Evolutionary conservation across 768 basidiomycete genomes (phyloP).

Genomic region (Plicaturopsis crispa): DNA sequence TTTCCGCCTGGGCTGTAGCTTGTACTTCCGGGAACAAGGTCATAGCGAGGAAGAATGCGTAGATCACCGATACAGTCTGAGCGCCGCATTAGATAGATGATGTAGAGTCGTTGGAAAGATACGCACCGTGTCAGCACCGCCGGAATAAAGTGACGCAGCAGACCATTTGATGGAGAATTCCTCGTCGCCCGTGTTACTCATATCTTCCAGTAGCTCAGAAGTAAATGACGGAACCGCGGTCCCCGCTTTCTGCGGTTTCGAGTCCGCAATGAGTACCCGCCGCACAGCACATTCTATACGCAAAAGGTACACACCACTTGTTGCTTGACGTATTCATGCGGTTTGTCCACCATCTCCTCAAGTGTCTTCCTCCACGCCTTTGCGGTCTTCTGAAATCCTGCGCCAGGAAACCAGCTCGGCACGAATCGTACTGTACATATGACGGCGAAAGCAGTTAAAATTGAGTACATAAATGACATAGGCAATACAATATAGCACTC

Average conservation of each 20-base stretch:
- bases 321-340: slow-evolving; percentile 34
- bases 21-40: slow-evolving; percentile 18
- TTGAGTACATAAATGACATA: neutral
- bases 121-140: slow-evolving; percentile 34
- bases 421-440: slow-evolving; percentile 29
- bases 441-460: neutral
- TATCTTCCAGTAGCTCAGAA: slow-evolving; percentile 31
- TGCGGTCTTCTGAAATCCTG: slow-evolving; percentile 36
- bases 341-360: slow-evolving; percentile 36
- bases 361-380: slow-evolving; percentile 28
- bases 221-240: slow-evolving; percentile 27
- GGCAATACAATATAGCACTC: slow-evolving; percentile 8
- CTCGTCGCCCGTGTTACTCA: slow-evolving; percentile 41
- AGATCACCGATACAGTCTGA: slow-evolving; percentile 14
- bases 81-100: neutral
- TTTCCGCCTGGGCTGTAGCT: slow-evolving; percentile 18
- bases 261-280: no score
- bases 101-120: neutral
- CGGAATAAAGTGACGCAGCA: slow-evolving; percentile 39
- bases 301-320: slow-evolving; percentile 26
- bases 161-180: slow-evolving; percentile 35
- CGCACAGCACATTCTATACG: no score
- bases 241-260: slow-evolving; percentile 21
- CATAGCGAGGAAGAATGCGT: slow-evolving; percentile 23
- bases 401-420: slow-evolving; percentile 40